Evolutionary conservation across 2,329 filamentous ascomycete genomes (phyloP), one percentile per base, ranked within the genome.

Genomic region (Pseudogymnoascus sp.): DNA sequence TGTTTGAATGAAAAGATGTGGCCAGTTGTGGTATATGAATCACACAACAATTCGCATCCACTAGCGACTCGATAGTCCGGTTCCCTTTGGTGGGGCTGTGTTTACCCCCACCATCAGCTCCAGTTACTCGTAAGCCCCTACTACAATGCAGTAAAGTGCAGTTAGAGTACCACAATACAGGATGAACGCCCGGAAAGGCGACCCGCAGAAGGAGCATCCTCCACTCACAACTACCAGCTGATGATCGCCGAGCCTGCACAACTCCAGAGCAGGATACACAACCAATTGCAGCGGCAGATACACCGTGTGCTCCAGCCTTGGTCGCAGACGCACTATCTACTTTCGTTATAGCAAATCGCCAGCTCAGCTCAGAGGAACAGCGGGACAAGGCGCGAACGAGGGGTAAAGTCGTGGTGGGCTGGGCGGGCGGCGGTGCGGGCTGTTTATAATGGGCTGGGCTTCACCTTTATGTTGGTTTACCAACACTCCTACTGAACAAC

Each of bases 21-120:
- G 26, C 26, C 1, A 19, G 45, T 52, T 31, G 6, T 16, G 26
- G 26, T 11, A 52, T 52, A 33, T 52, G 45, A 52, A 29, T 52
- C 45, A 52, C 45, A 31, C 26, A 16, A 31, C 0, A 10, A 3
- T 31, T 1, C 1, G 19, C 19, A 31, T 6, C 3, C 45, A 5
- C 45, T 52, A 52, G 14, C 26, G 45, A 52, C 1, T 52, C 45
- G n/a, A 33, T 31, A 52, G n/a, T 19, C 26, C 3, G 11, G 11
- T 26, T 52, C 5, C 10, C 7, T 31, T 31, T 52, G 45, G 45
- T 52, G 45, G 45, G 45, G 45, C 45, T 31, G 26, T 52, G 45
- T 52, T 52, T 52, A 52, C 45, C 45, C 45, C 45, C 45, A 52
- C 45, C 45, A 52, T 52, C 45, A 31, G 45, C n/a, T 52, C 45